Evolutionary conservation across 495 filamentous ascomycete species (phyloP), one percentile per base, ranked within the genome.

Genomic region (Podospora pseudocomata): DNA sequence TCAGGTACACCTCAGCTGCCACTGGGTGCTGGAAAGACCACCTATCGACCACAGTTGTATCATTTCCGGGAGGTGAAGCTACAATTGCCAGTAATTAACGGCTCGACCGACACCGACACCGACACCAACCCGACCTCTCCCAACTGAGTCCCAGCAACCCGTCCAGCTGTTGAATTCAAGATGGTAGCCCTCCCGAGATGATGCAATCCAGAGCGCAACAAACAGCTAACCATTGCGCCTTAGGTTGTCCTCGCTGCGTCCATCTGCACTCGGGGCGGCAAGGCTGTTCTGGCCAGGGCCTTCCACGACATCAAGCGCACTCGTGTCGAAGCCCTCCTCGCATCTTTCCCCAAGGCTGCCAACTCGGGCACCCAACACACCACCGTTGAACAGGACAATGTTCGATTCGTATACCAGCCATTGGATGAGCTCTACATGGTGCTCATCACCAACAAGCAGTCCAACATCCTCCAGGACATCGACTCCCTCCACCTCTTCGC

Each of bases 391-490:
- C 94, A 97, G 78, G 95, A 99, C 84, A 97, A 97, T 85, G 95
- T 99, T 72, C 95, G 95, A 78, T 99, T 97, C 77, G 95, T 98
- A 63, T 99, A 99, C 84, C 95, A 99, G 79, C 95, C 96, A 68
- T 86, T 99, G 65, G 96, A 99, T 80, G 96, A 98, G 83, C 88
- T 99, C 68, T 99, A 98, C 86, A 97, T 99, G 87, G 94, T 99
- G 65, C 89, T 99, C 69, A 98, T 99, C 80, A 99, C 96, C 82
- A 98, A 98, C 84, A 92, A 92, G 67, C 94, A 98, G 86, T 97
- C 93, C 73, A 99, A 99, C 82, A 99, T 98, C 72, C 86, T 99
- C 34, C 95, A 99, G 82, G 95, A 99, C 76, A 99, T 99, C 74
- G 94, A 98, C 80, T 97, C 94, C 58, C 87, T 99, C 59, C 95